Conservation (phyloP, 2,329 filamentous ascomycete genomes). For the Hysterium pulicare region DNA sequence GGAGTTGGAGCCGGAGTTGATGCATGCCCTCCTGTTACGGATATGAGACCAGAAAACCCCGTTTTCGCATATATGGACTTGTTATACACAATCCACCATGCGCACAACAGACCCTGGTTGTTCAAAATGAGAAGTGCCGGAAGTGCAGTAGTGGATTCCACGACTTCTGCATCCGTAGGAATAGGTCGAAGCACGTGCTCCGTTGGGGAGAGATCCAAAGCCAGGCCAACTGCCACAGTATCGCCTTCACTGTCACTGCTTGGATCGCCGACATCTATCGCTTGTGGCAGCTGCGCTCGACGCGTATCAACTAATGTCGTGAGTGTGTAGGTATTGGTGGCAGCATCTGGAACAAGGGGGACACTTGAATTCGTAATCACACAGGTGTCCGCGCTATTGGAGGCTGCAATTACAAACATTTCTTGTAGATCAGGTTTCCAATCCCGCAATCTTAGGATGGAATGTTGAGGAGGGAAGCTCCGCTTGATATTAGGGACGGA, state of each 20-base stretch:
- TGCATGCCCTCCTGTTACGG: slow-evolving; percentile 40
- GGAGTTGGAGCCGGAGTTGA: slow-evolving; percentile 13
- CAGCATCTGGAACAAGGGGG: slow-evolving; percentile 61
- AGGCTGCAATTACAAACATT: slow-evolving; percentile 76
- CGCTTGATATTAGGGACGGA: slow-evolving; percentile 53
- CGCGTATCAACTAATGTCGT: slow-evolving; percentile 72
- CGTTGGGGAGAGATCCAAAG: slow-evolving; percentile 77
- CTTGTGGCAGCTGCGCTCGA: slow-evolving; percentile 60
- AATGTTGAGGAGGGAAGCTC: slow-evolving; percentile 66
- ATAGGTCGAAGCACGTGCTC: slow-evolving; percentile 78
- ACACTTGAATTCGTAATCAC: slow-evolving; percentile 71
- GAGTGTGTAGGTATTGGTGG: slow-evolving; percentile 68
- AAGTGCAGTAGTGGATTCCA: slow-evolving; percentile 74
- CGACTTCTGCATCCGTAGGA: slow-evolving; percentile 69
- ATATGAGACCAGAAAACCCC: slow-evolving; percentile 68
- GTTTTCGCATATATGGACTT: slow-evolving; percentile 75
- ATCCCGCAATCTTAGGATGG: slow-evolving; percentile 70
- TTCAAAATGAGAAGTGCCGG: slow-evolving; percentile 84
- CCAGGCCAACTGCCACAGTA: slow-evolving; percentile 60
- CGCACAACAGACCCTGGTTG: slow-evolving; percentile 77
- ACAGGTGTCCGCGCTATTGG: slow-evolving; percentile 73
- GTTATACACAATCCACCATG: slow-evolving; percentile 91
- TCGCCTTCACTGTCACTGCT: slow-evolving; percentile 66
- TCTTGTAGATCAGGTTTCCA: slow-evolving; percentile 81
- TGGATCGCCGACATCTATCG: slow-evolving; percentile 44